phyloP scores from a whole-genome alignment of 495 filamentous ascomycete species.

The Aspergillus nanangensis region DNA sequence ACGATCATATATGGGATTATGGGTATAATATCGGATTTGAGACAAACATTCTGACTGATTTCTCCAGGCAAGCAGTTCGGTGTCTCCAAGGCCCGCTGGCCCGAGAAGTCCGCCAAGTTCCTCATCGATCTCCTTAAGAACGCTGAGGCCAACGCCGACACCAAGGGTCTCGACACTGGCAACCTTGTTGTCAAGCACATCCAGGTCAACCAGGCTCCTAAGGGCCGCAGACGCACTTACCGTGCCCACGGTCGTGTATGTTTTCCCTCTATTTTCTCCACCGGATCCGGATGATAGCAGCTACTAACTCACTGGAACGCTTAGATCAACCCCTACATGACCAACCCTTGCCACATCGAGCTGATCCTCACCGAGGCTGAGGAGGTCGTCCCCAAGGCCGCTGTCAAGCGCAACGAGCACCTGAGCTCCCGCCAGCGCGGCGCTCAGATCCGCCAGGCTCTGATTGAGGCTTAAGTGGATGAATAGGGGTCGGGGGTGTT shows the following conservation, averaged over 20 bases:
- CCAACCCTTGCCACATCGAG: slow-evolving; percentile 99
- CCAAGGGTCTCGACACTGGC: slow-evolving; percentile 96
- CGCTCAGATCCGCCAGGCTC: slow-evolving; percentile 68
- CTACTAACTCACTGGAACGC: background rate
- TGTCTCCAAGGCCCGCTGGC: slow-evolving; percentile 96
- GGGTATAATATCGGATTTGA: no score
- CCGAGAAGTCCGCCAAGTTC: slow-evolving; percentile 97
- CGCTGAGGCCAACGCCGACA: slow-evolving; percentile 97
- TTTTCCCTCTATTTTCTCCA: no score
- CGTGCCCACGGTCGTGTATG: slow-evolving; percentile 99
- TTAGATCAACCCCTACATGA: slow-evolving; percentile 99
- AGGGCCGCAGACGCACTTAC: slow-evolving; percentile 96
- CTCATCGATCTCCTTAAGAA: slow-evolving; percentile 96
- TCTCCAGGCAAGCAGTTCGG: slow-evolving; percentile 95
- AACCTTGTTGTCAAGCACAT: slow-evolving; percentile 98
- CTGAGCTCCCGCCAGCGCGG: slow-evolving; percentile 88
- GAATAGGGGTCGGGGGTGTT: slow-evolving; percentile 24
- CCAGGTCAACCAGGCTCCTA: slow-evolving; percentile 99
- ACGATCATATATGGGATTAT: no score
- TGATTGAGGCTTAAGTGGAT: slow-evolving; percentile 68
- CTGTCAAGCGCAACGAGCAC: slow-evolving; percentile 57
- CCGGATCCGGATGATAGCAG: no score
- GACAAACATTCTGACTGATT: no score
- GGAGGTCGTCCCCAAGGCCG: slow-evolving; percentile 74
- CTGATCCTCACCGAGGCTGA: slow-evolving; percentile 98